These are phyloP conservation scores for Spathaspora gorwiae DNA, from an alignment of 805 yeast genomes.

Conservation along the genomic window DNA sequence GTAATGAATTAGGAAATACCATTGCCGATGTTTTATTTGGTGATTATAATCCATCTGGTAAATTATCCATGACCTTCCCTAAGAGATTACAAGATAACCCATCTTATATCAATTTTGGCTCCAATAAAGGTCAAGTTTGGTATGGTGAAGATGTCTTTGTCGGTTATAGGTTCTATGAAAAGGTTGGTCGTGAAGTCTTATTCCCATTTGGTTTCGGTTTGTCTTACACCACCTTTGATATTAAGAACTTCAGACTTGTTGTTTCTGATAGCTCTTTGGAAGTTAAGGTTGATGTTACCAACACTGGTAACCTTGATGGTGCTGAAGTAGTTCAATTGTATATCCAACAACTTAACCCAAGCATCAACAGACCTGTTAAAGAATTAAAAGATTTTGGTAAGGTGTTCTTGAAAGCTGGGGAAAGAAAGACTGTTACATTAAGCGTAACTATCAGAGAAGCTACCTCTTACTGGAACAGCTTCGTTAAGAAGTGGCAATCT, in stretches of 20 bases:
- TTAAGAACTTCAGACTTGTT: conserved; percentile 31
- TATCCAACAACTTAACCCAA: conserved; percentile 34
- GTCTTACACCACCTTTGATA: conserved; percentile 51
- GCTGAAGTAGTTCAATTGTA: conserved; percentile 56
- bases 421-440: conserved; percentile 32
- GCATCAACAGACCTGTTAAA: conserved; percentile 48
- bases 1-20: conserved; percentile 51
- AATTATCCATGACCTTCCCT: conserved; percentile 55
- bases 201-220: conserved; percentile 64
- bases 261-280: conserved; percentile 21
- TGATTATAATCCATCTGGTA: conserved; percentile 58
- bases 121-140: conserved; percentile 49
- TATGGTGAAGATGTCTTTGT: conserved; percentile 67
- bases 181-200: conserved; percentile 40
- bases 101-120: conserved; percentile 46
- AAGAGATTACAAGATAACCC: conserved; percentile 50
- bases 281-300: conserved; percentile 39
- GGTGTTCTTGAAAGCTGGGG: conserved; percentile 43
- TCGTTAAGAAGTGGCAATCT: conserved; percentile 45
- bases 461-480: conserved; percentile 51
- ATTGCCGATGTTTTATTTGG: conserved; percentile 60
- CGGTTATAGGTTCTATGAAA: conserved; percentile 61
- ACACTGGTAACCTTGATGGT: conserved; percentile 47
- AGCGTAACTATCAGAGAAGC: conserved; percentile 45
- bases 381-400: conserved; percentile 59